phyloP scores from a whole-genome alignment of 768 basidiomycete genomes.

The Suillus subalutaceus region DNA sequence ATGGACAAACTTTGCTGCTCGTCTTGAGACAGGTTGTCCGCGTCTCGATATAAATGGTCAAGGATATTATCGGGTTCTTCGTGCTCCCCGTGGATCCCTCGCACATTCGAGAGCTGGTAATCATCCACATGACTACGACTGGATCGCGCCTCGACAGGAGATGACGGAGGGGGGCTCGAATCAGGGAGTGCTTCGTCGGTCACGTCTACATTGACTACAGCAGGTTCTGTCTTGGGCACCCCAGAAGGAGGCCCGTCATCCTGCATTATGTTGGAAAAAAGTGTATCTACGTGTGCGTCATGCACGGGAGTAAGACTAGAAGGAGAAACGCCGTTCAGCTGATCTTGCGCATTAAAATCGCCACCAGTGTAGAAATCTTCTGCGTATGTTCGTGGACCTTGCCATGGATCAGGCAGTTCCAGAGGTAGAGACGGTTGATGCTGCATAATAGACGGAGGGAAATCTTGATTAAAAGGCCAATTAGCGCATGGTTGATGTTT shows the following conservation, averaged over 20 bases:
- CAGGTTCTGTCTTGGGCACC: background rate
- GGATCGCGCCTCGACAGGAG: constrained; percentile 8
- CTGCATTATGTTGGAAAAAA: background rate
- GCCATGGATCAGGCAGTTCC: constrained; percentile 44
- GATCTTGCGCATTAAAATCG: constrained; percentile 27
- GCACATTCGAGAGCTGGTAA: constrained; percentile 1
- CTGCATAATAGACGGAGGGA: background rate
- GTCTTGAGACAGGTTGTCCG: constrained; percentile 2
- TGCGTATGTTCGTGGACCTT: constrained; percentile 40
- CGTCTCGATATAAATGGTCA: constrained; percentile 13
- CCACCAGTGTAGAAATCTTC: constrained; percentile 51
- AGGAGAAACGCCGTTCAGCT: constrained; percentile 18
- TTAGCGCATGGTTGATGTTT: background rate
- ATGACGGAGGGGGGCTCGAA: constrained; percentile 14
- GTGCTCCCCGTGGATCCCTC: background rate
- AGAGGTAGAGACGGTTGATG: constrained; percentile 19
- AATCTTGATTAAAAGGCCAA: constrained; percentile 1
- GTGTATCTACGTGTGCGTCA: constrained; percentile 15
- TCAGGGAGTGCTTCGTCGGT: constrained; percentile 10
- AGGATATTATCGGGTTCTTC: constrained; percentile 7
- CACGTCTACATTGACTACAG: constrained; percentile 5
- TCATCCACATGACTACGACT: background rate
- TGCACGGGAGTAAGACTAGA: constrained; percentile 27
- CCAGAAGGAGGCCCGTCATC: background rate
- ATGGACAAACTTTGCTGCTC: constrained; percentile 8